Conservation (phyloP, 371 early-diverging fungal genomes). For the Blastocladiella emersonii region DNA sequence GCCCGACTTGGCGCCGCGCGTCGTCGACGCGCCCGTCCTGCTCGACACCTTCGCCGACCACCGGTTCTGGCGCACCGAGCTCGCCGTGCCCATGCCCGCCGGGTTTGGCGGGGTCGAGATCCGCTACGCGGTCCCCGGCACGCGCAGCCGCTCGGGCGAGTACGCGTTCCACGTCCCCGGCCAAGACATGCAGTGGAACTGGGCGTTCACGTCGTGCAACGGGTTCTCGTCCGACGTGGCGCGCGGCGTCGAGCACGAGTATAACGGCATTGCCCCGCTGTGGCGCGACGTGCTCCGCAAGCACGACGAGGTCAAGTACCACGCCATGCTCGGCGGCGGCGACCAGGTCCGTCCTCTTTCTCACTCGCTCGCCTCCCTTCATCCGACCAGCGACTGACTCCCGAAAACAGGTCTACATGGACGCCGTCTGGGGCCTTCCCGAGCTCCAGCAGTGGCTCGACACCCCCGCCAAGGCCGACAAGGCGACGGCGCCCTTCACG, state of each 20-base stretch:
- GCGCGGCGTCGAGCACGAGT: constrained; percentile 32
- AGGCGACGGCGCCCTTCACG: constrained; percentile 29
- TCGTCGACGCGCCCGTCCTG: background rate
- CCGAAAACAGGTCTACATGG: constrained; percentile 75
- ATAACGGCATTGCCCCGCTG: constrained; percentile 49
- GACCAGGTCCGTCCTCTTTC: too few relatives aligned
- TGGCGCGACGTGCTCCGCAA: constrained; percentile 67
- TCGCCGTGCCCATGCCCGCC: constrained; percentile 6
- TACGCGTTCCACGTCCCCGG: constrained; percentile 32
- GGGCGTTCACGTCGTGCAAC: constrained; percentile 50
- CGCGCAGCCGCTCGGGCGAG: constrained; percentile 20
- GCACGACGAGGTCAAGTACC: constrained; percentile 50
- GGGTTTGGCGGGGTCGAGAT: too few relatives aligned
- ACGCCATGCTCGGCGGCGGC: constrained; percentile 69
- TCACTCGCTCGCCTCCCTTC: too few relatives aligned
- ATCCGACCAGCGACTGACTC: too few relatives aligned
- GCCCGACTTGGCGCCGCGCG: too few relatives aligned
- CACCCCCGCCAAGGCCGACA: constrained; percentile 32
- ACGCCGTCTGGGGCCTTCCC: constrained; percentile 29
- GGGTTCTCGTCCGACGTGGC: constrained; percentile 47
- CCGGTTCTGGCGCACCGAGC: constrained; percentile 5
- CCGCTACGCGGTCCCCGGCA: too few relatives aligned
- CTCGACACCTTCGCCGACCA: constrained; percentile 1
- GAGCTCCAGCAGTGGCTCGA: constrained; percentile 46
- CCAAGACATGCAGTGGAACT: constrained; percentile 29